Evolutionary conservation across 2,329 filamentous ascomycete genomes (phyloP).

Genomic region (Ascochyta koolunga): DNA sequence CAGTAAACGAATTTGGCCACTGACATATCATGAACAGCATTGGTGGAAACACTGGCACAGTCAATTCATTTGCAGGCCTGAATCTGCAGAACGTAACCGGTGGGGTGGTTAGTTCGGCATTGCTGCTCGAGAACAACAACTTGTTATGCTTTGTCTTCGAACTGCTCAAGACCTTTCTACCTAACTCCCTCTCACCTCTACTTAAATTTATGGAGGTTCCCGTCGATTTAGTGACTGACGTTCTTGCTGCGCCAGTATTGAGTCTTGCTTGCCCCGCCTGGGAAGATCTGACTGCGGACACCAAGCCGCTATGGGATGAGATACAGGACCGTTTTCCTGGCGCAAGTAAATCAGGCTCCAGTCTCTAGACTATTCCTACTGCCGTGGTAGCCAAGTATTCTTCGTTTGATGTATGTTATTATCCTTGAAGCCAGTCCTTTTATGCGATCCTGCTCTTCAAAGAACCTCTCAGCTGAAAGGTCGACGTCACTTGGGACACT

Average conservation of each 20-base stretch:
- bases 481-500: too few species aligned
- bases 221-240: slow-evolving; percentile 25
- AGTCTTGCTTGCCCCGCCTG: slow-evolving; percentile 34
- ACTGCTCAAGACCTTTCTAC: slow-evolving; percentile 41
- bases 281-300: slow-evolving; percentile 25
- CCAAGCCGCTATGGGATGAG: slow-evolving; percentile 25
- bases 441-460: too few species aligned
- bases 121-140: slow-evolving; percentile 49
- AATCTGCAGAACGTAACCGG: slow-evolving; percentile 34
- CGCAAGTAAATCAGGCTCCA: slow-evolving; percentile 17
- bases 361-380: neutral
- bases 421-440: too few species aligned
- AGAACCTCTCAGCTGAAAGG: too few species aligned
- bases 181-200: slow-evolving; percentile 42
- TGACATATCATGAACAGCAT: slow-evolving; percentile 32
- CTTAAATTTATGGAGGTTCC: slow-evolving; percentile 32
- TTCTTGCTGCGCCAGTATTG: slow-evolving; percentile 26
- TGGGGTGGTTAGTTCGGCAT: slow-evolving; percentile 24
- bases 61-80: slow-evolving; percentile 59
- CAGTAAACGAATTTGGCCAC: neutral
- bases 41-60: slow-evolving; percentile 59
- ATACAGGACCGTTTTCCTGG: slow-evolving; percentile 20
- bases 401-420: too few species aligned
- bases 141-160: slow-evolving; percentile 47
- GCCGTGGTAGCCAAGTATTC: too few species aligned